These are phyloP conservation scores for Pyrenochaeta sp. DNA, from an alignment of 2,329 filamentous ascomycete species.

Conservation along the genomic window DNA sequence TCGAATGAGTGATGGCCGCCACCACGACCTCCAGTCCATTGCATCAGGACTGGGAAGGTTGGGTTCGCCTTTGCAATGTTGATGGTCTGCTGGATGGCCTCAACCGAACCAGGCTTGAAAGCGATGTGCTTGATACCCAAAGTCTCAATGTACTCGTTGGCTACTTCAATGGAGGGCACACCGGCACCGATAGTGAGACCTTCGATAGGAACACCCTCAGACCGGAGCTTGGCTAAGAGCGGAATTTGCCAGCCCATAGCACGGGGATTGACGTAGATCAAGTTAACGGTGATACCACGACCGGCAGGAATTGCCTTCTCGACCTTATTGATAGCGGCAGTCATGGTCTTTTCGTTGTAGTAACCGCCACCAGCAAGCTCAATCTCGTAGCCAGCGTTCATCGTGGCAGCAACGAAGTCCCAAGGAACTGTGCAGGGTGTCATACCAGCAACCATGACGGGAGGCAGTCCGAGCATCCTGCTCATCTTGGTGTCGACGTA, in stretches of 20 bases:
- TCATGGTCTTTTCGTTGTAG: slow-evolving; percentile 56
- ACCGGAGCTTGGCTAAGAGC: slow-evolving; percentile 57
- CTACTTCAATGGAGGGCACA: slow-evolving; percentile 58
- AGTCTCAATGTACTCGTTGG: slow-evolving; percentile 66
- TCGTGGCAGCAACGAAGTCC: slow-evolving; percentile 63
- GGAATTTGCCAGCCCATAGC: slow-evolving; percentile 64
- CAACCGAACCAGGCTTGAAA: slow-evolving; percentile 59
- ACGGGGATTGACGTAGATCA: slow-evolving; percentile 64
- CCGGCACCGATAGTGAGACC: slow-evolving; percentile 60
- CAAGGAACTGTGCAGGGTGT: slow-evolving; percentile 58
- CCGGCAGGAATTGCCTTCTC: slow-evolving; percentile 55
- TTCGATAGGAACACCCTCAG: slow-evolving; percentile 57
- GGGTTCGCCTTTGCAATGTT: slow-evolving; percentile 59
- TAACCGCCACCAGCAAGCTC: slow-evolving; percentile 62
- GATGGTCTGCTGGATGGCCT: slow-evolving; percentile 57
- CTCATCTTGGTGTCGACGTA: slow-evolving; percentile 88
- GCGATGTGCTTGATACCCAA: slow-evolving; percentile 58
- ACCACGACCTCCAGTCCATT: slow-evolving; percentile 61
- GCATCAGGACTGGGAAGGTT: slow-evolving; percentile 56
- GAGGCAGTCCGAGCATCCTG: slow-evolving; percentile 56
- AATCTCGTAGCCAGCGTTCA: slow-evolving; percentile 61
- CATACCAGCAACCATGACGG: slow-evolving; percentile 60
- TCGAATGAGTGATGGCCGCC: slow-evolving; percentile 61
- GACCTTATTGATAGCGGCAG: slow-evolving; percentile 57
- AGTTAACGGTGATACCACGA: slow-evolving; percentile 61